phyloP scores from a whole-genome alignment of 352 stramenopile genomes.

The Phytophthora constricta region DNA sequence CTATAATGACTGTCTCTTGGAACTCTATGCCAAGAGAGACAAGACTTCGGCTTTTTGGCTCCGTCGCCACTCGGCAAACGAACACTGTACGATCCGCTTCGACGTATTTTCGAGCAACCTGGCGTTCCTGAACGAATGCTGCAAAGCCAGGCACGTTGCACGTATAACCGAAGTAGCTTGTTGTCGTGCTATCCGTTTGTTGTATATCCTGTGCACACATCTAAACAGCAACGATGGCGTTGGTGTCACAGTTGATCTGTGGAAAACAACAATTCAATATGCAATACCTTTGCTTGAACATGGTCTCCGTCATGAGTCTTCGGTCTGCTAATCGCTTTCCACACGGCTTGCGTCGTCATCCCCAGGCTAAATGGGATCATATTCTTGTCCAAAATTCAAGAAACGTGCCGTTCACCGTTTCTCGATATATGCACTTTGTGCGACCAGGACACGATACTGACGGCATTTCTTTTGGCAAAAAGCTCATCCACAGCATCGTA shows the following conservation, averaged over 20 bases:
- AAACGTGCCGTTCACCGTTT: constrained; percentile 19
- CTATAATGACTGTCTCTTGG: constrained; percentile 18
- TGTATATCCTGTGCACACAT: constrained; percentile 10
- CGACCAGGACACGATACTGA: constrained; percentile 14
- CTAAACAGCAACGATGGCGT: neutral
- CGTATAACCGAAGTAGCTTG: constrained; percentile 12
- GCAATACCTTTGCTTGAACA: constrained; percentile 18
- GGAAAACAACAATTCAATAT: neutral
- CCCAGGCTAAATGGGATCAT: constrained; percentile 9
- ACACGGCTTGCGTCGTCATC: constrained; percentile 9
- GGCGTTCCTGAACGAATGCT: constrained; percentile 14
- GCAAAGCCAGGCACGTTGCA: constrained; percentile 15
- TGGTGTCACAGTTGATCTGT: neutral
- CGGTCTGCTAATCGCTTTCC: constrained; percentile 8
- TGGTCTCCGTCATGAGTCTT: constrained; percentile 17
- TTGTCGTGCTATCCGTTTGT: constrained; percentile 4
- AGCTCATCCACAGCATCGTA: constrained; percentile 14
- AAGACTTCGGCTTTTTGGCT: constrained; percentile 12
- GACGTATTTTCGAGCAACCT: constrained; percentile 17
- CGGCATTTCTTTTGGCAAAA: constrained; percentile 14
- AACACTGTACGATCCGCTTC: constrained; percentile 18
- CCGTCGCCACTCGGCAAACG: constrained; percentile 2
- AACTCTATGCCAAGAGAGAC: constrained; percentile 19
- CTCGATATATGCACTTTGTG: neutral
- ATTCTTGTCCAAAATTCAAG: constrained; percentile 24